Base-by-base conservation (phyloP, 805 yeast species). In the Cyberlindnera japonica region DNA sequence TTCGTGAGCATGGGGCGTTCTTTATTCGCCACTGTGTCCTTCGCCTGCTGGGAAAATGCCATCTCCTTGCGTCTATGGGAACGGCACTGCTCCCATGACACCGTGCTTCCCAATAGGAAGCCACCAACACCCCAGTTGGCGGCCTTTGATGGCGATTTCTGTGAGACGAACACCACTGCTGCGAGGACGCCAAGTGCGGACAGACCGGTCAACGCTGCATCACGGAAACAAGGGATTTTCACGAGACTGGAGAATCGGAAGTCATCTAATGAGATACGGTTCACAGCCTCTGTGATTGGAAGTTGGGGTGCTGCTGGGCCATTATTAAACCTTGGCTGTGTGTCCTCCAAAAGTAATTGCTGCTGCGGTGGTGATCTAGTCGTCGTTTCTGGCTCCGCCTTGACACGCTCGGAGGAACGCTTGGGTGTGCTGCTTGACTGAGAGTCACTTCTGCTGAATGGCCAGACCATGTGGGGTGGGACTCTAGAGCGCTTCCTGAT, bases 21-120 rank as follows among this genome's bases (percentile, higher is more conserved):
- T 48, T 64, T 63, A 6, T 49, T 49, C 13, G 63, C 63, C 18
- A 64, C 64, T 2, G 65, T 68, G 43, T 74, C 75, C 51, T 78
- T 80, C 0, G 95, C 95, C 54, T 74, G 62, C 43, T 77, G 79
- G 35, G 90, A 82, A 42, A 81, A 79, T 45, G 75, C 74, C 57
- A 78, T 72, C 40, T 84, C 78, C 47, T 77, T 74, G 54, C 81
- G 71, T 59, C 95, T 71, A 34, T 77, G 71, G 35, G 78, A 69
- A 43, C 95, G 71, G 61, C 98, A 90, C 62, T 88, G 95, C 58
- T 90, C 96, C 96, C 96, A 90, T 1, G 95, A 86, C 20, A 85
- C 79, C 0, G 85, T 71, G 33, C 86, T 79, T 1, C 96, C 96
- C 16, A 88, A 58, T 41, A 85, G 62, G 48, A 88, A 76, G 3